Evolutionary conservation across 768 basidiomycete genomes (phyloP).

Genomic region (Russula brevipes): DNA sequence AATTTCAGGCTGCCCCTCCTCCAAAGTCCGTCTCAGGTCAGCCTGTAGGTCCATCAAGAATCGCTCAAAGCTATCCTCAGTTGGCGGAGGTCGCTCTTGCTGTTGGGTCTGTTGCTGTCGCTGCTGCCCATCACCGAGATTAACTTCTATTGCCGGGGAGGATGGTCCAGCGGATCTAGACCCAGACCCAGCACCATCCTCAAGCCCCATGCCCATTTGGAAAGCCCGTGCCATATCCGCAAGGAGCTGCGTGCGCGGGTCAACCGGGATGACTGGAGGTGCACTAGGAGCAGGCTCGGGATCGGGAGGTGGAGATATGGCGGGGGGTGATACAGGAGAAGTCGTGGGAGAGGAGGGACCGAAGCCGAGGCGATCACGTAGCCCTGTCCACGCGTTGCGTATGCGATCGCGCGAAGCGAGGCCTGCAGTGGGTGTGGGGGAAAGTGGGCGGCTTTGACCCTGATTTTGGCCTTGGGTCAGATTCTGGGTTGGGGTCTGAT

Average conservation of each 20-base stretch:
- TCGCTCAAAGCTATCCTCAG: conserved; percentile 72
- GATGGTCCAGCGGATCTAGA: background rate
- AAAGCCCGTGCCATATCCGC: conserved; percentile 80
- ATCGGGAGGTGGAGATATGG: background rate
- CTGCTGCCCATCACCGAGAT: conserved; percentile 11
- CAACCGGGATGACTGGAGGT: conserved; percentile 27
- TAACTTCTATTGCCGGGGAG: conserved; percentile 1
- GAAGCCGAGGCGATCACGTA: conserved; percentile 63
- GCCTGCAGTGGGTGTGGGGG: conserved; percentile 40
- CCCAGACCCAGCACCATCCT: conserved; percentile 6
- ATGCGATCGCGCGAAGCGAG: conserved; percentile 39
- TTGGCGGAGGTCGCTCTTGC: conserved; percentile 31
- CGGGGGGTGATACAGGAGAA: background rate
- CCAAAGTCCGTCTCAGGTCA: conserved; percentile 62
- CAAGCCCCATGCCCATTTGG: conserved; percentile 53
- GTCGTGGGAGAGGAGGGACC: conserved; percentile 7
- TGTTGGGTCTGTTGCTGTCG: conserved; percentile 8
- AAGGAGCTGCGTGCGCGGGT: conserved; percentile 61
- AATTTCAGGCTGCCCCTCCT: conserved; percentile 23
- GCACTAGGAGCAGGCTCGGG: conserved; percentile 6
- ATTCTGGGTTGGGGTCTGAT: background rate
- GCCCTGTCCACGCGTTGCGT: conserved; percentile 61
- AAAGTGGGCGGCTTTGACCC: conserved; percentile 33
- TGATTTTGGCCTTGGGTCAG: background rate
- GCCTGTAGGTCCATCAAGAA: conserved; percentile 75